Evolutionary conservation across 352 stramenopile species (phyloP).

Genomic region (Phytophthora litchii): DNA sequence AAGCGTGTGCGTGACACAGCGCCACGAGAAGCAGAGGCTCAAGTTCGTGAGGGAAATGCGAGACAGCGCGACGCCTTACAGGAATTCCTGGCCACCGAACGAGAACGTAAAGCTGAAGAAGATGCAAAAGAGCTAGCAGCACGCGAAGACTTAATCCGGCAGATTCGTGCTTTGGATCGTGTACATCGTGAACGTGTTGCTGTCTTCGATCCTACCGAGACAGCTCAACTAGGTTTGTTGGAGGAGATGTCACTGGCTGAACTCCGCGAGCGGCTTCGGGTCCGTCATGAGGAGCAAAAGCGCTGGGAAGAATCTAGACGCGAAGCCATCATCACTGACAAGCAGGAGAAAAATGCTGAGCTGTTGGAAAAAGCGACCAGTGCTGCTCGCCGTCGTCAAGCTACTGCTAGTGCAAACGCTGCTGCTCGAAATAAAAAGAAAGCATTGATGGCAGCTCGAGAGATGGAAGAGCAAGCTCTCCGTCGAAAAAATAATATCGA

Average conservation of each 20-base stretch:
- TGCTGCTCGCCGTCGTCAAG: constrained; percentile 69
- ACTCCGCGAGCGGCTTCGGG: constrained; percentile 78
- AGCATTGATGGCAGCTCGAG: constrained; percentile 53
- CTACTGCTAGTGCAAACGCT: constrained; percentile 71
- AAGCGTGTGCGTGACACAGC: constrained; percentile 82
- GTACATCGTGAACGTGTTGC: constrained; percentile 82
- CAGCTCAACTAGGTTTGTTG: constrained; percentile 82
- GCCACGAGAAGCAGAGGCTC: constrained; percentile 76
- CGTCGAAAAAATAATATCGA: constrained; percentile 70
- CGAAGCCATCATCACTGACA: constrained; percentile 70
- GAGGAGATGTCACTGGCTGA: constrained; percentile 94
- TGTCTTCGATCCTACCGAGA: constrained; percentile 92
- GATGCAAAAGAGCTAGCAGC: constrained; percentile 73
- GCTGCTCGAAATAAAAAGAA: constrained; percentile 59
- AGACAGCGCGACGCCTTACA: constrained; percentile 69
- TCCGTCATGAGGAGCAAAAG: constrained; percentile 74
- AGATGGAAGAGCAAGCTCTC: constrained; percentile 62
- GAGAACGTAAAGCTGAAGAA: constrained; percentile 61
- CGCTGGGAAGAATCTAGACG: constrained; percentile 73
- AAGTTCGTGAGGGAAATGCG: constrained; percentile 64
- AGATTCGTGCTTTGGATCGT: constrained; percentile 82
- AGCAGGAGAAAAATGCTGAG: constrained; percentile 77
- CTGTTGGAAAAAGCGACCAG: constrained; percentile 80
- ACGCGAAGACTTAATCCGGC: constrained; percentile 85
- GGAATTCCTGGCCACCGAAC: constrained; percentile 62